Percentiles rank a stretch among this genome's conserved stretches.
Evolutionary conservation across 306 rosid species (phyloP).

Genomic region (Morella rubra): DNA sequence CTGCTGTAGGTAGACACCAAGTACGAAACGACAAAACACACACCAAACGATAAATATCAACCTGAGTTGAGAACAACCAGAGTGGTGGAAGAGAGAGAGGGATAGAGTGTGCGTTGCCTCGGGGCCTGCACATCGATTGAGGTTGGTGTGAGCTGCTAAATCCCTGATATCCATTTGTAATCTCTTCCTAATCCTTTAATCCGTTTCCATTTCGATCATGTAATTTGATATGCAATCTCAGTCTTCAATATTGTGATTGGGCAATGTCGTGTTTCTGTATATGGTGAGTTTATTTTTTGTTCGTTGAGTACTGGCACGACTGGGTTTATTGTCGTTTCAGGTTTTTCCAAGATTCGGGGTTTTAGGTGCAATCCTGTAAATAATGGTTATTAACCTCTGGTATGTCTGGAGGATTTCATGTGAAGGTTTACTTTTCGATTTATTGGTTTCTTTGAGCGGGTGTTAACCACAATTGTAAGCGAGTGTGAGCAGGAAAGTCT

Average conservation of each 20-base stretch:
- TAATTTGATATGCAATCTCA: neutral
- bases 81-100: neutral
- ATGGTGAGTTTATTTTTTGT: neutral
- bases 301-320: neutral
- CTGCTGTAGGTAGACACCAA: neutral
- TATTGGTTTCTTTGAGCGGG: neutral
- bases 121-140: constrained; percentile 4
- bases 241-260: neutral
- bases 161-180: constrained; percentile 4
- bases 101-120: neutral
- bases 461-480: neutral
- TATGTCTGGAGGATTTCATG: neutral
- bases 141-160: constrained; percentile 17
- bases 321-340: neutral
- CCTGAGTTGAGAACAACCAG: neutral
- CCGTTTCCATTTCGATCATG: neutral
- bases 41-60: neutral
- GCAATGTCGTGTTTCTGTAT: neutral
- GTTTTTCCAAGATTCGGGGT: neutral
- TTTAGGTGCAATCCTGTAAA: neutral
- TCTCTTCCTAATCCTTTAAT: neutral
- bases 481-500: neutral
- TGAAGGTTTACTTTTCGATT: neutral
- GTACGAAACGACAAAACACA: constrained; percentile 1
- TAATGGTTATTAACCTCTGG: neutral